These are phyloP conservation scores for Scortechinia acanthostroma DNA, from an alignment of 2,329 filamentous ascomycete species.

Conservation along the genomic window DNA sequence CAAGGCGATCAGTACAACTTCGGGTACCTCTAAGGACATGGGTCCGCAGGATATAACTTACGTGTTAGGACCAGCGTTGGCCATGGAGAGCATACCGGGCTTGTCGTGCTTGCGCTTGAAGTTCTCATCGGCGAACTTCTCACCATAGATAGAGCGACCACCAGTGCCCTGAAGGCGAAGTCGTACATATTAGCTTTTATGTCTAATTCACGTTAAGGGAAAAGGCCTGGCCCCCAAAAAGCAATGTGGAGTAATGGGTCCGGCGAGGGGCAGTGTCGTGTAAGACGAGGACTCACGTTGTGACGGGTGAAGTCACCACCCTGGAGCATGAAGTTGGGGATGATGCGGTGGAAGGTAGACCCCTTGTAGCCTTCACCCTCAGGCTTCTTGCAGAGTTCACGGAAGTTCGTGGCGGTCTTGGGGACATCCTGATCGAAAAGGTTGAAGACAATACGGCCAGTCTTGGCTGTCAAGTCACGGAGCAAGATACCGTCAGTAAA, in stretches of 20 bases:
- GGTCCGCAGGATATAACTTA: slow-evolving; percentile 25
- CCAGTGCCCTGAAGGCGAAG: slow-evolving; percentile 64
- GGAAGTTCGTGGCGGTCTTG: slow-evolving; percentile 83
- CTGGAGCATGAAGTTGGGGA: slow-evolving; percentile 90
- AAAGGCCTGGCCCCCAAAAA: too few species aligned
- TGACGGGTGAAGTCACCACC: slow-evolving; percentile 90
- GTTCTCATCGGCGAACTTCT: slow-evolving; percentile 93
- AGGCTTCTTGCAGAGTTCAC: slow-evolving; percentile 72
- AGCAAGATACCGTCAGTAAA: slow-evolving; percentile 8
- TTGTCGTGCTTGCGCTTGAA: slow-evolving; percentile 68
- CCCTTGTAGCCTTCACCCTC: slow-evolving; percentile 77
- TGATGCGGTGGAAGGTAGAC: slow-evolving; percentile 87
- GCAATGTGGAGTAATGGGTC: too few species aligned
- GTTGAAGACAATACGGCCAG: slow-evolving; percentile 78
- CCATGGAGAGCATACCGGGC: slow-evolving; percentile 84
- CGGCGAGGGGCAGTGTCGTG: background rate
- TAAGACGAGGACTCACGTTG: slow-evolving; percentile 60
- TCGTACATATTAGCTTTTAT: slow-evolving; percentile 4
- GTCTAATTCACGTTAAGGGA: background rate
- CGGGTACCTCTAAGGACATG: background rate
- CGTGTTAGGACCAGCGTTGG: slow-evolving; percentile 93
- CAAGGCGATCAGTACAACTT: slow-evolving; percentile 25
- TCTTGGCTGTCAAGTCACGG: slow-evolving; percentile 66
- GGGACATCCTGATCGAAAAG: slow-evolving; percentile 75
- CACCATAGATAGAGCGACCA: slow-evolving; percentile 89